A percentile compares a stretch with the other conserved stretches of the same genome.
These are phyloP conservation scores for Populus deltoides DNA, from an alignment of 345 rosid species.

Conservation along the genomic window DNA sequence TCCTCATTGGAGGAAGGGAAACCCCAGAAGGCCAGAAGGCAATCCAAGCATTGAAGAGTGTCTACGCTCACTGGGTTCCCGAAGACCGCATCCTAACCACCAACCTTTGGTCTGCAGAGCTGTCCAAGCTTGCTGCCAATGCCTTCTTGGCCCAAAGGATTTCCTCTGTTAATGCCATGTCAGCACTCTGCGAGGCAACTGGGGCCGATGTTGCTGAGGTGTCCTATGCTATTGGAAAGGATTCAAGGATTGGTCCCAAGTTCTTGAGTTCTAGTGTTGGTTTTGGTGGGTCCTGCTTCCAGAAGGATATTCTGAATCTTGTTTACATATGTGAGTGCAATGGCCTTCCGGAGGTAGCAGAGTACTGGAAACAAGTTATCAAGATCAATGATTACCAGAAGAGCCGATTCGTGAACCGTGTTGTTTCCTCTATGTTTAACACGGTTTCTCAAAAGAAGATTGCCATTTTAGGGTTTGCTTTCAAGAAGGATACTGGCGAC, in stretches of 20 bases:
- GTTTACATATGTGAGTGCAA: slow-evolving; percentile 94
- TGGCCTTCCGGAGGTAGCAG: slow-evolving; percentile 88
- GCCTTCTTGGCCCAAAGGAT: slow-evolving; percentile 92
- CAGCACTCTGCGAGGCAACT: slow-evolving; percentile 87
- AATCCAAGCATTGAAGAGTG: slow-evolving; percentile 66
- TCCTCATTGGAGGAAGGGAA: slow-evolving; percentile 89
- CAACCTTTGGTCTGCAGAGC: slow-evolving; percentile 95
- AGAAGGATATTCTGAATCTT: slow-evolving; percentile 80
- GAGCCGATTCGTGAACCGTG: slow-evolving; percentile 77
- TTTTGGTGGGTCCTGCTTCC: slow-evolving; percentile 90
- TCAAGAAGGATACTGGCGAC: slow-evolving; percentile 92
- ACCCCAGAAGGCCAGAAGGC: slow-evolving; percentile 85
- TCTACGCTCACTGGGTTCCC: slow-evolving; percentile 86
- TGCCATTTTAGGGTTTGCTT: slow-evolving; percentile 77
- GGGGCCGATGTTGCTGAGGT: slow-evolving; percentile 82
- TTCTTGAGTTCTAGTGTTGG: slow-evolving; percentile 89
- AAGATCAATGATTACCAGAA: slow-evolving; percentile 91
- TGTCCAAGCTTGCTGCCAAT: slow-evolving; percentile 91
- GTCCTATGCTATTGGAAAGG: slow-evolving; percentile 73
- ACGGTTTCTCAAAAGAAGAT: slow-evolving; percentile 79
- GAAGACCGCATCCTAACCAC: slow-evolving; percentile 75
- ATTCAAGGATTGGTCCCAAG: slow-evolving; percentile 77
- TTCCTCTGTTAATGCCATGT: slow-evolving; percentile 90
- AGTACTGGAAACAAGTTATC: slow-evolving; percentile 94
- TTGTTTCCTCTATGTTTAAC: slow-evolving; percentile 88